These are phyloP conservation scores for Kuraishia molischiana DNA, from an alignment of 805 yeast species.

Conservation along the genomic window DNA sequence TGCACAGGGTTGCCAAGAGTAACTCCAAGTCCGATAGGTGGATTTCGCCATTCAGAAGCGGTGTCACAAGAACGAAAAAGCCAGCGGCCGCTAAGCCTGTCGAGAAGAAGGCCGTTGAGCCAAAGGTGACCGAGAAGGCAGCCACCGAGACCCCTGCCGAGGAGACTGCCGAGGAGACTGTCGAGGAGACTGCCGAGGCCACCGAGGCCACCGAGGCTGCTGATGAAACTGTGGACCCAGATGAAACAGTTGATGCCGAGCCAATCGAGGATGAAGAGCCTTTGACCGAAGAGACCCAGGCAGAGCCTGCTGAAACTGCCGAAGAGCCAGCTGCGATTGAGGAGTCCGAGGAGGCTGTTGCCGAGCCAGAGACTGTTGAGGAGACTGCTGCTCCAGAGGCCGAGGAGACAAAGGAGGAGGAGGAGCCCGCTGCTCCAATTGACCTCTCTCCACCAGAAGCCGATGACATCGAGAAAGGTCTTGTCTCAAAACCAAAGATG, in stretches of 20 bases:
- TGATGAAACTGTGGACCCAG: too few species aligned
- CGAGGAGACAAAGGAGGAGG: slow-evolving; percentile 1
- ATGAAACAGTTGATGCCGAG: slow-evolving; percentile 5
- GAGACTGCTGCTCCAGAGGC: slow-evolving; percentile 1
- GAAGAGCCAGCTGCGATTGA: not conserved
- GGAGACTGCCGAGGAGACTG: slow-evolving; percentile 6
- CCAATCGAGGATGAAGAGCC: not conserved
- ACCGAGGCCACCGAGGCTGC: too few species aligned
- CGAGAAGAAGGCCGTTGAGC: slow-evolving; percentile 3
- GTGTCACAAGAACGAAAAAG: not conserved
- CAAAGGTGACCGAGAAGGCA: slow-evolving; percentile 6
- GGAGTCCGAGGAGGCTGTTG: not conserved
- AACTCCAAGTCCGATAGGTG: slow-evolving; percentile 9
- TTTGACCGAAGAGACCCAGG: not conserved
- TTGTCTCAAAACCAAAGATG: slow-evolving; percentile 38
- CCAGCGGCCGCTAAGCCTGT: slow-evolving; percentile 1
- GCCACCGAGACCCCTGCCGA: slow-evolving; percentile 10
- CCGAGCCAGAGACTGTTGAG: not conserved
- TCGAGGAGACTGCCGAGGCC: slow-evolving; percentile 1
- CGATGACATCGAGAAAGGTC: slow-evolving; percentile 27
- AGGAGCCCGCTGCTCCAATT: slow-evolving; percentile 2
- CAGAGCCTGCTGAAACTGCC: not conserved
- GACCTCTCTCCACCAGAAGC: slow-evolving; percentile 12
- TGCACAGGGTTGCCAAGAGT: slow-evolving; percentile 6
- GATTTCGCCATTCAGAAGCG: slow-evolving; percentile 20